A percentile compares a stretch with the other conserved stretches of the same genome.
phyloP scores from a whole-genome alignment of 1,284 basidiomycete genomes.

The Cutaneotrichosporon sp. region DNA sequence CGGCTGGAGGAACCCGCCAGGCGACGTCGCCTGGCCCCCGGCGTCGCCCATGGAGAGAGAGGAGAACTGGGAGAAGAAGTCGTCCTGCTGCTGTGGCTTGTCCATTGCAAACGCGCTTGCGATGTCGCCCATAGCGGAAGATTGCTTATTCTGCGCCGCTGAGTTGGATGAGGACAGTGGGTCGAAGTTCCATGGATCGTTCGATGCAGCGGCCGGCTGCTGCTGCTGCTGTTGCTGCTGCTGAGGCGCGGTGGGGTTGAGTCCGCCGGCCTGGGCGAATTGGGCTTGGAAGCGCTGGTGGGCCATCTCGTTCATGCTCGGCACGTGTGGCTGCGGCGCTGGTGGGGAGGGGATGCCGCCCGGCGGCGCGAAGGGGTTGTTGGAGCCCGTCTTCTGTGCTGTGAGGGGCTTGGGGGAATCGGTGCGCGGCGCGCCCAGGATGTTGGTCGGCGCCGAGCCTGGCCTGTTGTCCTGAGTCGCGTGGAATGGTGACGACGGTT shows the following conservation, averaged over 20 bases:
- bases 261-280: slow-evolving; percentile 11
- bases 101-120: slow-evolving; percentile 43
- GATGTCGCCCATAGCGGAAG: slow-evolving; percentile 37
- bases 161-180: neutral
- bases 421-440: slow-evolving; percentile 21
- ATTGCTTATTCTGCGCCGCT: neutral
- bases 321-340: slow-evolving; percentile 66
- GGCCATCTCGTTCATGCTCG: slow-evolving; percentile 74
- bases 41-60: slow-evolving; percentile 8
- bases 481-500: slow-evolving; percentile 55
- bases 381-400: slow-evolving; percentile 86
- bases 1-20: slow-evolving; percentile 53
- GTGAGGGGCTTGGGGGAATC: slow-evolving; percentile 58
- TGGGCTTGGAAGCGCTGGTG: slow-evolving; percentile 48
- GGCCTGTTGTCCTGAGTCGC: neutral
- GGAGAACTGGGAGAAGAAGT: slow-evolving; percentile 34
- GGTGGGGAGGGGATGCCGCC: slow-evolving; percentile 48
- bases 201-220: slow-evolving; percentile 2
- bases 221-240: slow-evolving; percentile 9
- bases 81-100: slow-evolving; percentile 8
- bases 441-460: slow-evolving; percentile 7
- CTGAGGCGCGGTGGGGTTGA: slow-evolving; percentile 1
- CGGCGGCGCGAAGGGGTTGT: slow-evolving; percentile 85
- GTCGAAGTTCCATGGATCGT: slow-evolving; percentile 5
- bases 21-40: neutral